phyloP scores from a whole-genome alignment of 371 early-diverging fungal genomes.

The Batkoa obscura region DNA sequence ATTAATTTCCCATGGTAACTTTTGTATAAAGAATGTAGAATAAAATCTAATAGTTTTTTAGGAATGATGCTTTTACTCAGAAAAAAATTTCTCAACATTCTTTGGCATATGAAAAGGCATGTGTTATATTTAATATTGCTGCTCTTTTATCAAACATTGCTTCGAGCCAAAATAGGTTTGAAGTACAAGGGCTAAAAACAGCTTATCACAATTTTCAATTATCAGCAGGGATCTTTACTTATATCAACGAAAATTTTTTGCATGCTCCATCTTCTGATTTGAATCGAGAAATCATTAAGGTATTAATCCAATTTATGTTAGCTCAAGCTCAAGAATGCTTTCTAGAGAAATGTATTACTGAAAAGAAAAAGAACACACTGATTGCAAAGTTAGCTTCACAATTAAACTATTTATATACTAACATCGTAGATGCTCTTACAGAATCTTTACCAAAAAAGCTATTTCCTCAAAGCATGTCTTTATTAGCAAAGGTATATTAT shows the following conservation, averaged over 20 bases:
- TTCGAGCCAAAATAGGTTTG: conserved; percentile 45
- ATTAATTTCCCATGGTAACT: conserved; percentile 71
- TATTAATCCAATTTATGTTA: conserved; percentile 66
- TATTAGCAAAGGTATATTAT: conserved; percentile 29
- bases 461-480: conserved; percentile 44
- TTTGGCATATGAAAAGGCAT: conserved; percentile 90
- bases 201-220: conserved; percentile 80
- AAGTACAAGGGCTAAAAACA: conserved; percentile 50
- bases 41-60: conserved; percentile 9
- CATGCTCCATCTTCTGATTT: conserved; percentile 89
- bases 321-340: conserved; percentile 92
- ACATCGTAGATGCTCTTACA: conserved; percentile 36
- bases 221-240: conserved; percentile 78
- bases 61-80: conserved; percentile 69
- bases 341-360: conserved; percentile 60
- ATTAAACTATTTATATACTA: conserved; percentile 53
- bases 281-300: conserved; percentile 66
- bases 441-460: conserved; percentile 34
- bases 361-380: conserved; percentile 65
- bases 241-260: conserved; percentile 90
- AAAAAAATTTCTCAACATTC: conserved; percentile 57
- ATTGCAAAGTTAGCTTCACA: conserved; percentile 82
- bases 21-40: background rate
- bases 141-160: conserved; percentile 54
- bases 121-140: conserved; percentile 84